Evolutionary conservation across 495 filamentous ascomycete genomes (phyloP).

Genomic region (Neurospora sp.): DNA sequence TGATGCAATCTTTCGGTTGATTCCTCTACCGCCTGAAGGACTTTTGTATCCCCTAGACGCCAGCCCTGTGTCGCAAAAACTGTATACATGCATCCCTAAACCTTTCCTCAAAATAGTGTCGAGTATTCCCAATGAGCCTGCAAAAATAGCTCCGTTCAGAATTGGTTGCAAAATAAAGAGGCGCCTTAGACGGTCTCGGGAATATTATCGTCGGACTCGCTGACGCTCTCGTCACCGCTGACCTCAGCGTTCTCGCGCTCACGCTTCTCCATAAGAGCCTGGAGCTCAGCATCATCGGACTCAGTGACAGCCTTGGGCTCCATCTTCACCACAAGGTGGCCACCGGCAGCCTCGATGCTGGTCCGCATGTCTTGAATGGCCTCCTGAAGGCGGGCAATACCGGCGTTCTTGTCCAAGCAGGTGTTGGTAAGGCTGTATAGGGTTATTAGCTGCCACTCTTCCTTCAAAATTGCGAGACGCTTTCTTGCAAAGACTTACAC

Average conservation of each 20-base stretch:
- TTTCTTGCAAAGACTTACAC: constrained; percentile 38
- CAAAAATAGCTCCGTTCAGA: neutral
- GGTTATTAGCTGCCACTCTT: neutral
- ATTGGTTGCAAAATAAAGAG: neutral
- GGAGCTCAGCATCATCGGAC: constrained; percentile 91
- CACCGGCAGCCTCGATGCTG: constrained; percentile 64
- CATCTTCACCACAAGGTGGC: constrained; percentile 84
- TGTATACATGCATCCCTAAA: neutral
- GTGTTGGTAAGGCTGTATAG: constrained; percentile 61
- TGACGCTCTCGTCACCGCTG: constrained; percentile 89
- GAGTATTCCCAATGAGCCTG: neutral
- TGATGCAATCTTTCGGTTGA: neutral
- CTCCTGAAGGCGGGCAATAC: constrained; percentile 72
- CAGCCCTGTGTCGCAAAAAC: constrained; percentile 6
- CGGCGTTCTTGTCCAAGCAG: constrained; percentile 82
- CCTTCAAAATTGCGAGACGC: neutral
- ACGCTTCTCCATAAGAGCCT: constrained; percentile 97
- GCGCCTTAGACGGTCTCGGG: constrained; percentile 34
- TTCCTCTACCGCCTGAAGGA: constrained; percentile 10
- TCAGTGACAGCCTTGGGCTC: constrained; percentile 97
- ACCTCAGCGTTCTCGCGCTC: constrained; percentile 96
- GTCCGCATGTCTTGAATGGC: constrained; percentile 75
- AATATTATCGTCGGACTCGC: constrained; percentile 77
- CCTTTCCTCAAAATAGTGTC: neutral
- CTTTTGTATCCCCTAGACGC: constrained; percentile 12